phyloP scores from a whole-genome alignment of 78 protist genomes.

The Emiliania huxleyi region DNA sequence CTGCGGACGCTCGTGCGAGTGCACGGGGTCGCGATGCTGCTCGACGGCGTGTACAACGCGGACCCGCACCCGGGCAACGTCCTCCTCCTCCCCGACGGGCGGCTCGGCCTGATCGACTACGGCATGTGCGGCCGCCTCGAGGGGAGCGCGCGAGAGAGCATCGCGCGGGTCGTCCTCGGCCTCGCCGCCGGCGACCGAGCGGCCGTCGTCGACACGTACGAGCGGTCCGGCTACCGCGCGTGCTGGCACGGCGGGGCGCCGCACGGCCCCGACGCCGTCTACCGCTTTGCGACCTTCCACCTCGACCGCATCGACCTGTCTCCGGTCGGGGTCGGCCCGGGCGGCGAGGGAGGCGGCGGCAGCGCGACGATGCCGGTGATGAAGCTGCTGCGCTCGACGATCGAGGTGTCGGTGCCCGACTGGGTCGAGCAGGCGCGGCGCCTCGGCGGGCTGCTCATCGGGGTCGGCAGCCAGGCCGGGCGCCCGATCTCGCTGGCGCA shows the following conservation, averaged over 20 bases:
- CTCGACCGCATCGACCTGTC: slow-evolving; percentile 34
- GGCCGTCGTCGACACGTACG: not conserved
- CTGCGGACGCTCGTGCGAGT: not conserved
- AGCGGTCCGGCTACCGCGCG: slow-evolving; percentile 26
- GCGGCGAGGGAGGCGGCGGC: not conserved
- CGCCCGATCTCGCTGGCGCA: not conserved
- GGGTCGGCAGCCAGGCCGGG: not conserved
- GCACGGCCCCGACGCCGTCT: not conserved
- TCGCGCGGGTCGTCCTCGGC: slow-evolving; percentile 30
- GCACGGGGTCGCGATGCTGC: slow-evolving; percentile 42
- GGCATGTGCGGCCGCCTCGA: slow-evolving; percentile 33
- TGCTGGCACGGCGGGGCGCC: not conserved
- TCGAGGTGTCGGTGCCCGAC: not conserved
- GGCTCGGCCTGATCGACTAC: slow-evolving; percentile 58
- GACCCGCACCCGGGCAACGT: slow-evolving; percentile 68
- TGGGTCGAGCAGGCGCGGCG: not conserved
- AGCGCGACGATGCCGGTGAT: not conserved
- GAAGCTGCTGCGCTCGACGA: not conserved
- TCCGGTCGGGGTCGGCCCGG: not conserved
- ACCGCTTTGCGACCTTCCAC: not conserved
- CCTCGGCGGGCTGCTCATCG: not conserved
- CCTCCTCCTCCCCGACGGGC: slow-evolving; percentile 55
- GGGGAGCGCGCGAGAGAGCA: not conserved
- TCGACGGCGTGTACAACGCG: slow-evolving; percentile 39
- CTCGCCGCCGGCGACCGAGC: slow-evolving; percentile 29